Conservation (phyloP, 352 stramenopile species). For the Blastocystis sp. region DNA sequence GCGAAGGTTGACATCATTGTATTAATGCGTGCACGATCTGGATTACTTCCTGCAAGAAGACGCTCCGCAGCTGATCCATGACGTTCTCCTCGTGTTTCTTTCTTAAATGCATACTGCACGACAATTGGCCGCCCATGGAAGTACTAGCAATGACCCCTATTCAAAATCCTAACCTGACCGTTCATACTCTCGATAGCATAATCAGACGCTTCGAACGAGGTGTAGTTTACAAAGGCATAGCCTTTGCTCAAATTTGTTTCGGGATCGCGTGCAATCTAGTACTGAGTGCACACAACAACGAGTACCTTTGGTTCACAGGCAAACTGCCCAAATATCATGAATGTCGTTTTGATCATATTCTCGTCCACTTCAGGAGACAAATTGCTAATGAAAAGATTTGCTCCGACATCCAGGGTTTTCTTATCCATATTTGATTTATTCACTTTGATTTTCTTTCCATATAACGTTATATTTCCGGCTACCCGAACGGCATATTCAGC, state of each 20-base stretch:
- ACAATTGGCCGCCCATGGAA: slow-evolving; percentile 92
- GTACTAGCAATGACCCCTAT: slow-evolving; percentile 67
- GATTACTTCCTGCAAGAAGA: slow-evolving; percentile 75
- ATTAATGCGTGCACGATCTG: slow-evolving; percentile 70
- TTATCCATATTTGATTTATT: slow-evolving; percentile 90
- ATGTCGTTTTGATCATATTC: slow-evolving; percentile 98
- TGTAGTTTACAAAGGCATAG: slow-evolving; percentile 94
- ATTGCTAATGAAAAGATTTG: slow-evolving; percentile 95
- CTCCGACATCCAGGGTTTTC: slow-evolving; percentile 91
- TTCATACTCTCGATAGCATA: slow-evolving; percentile 99
- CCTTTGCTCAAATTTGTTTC: slow-evolving; percentile 84
- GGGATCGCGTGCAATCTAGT: slow-evolving; percentile 66
- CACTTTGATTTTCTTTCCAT: slow-evolving; percentile 85
- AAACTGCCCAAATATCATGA: slow-evolving; percentile 93
- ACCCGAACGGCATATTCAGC: slow-evolving; percentile 96
- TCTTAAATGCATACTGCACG: slow-evolving; percentile 98
- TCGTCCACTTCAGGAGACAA: slow-evolving; percentile 92
- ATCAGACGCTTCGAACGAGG: slow-evolving; percentile 92
- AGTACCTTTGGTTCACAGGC: slow-evolving; percentile 86
- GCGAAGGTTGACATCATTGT: slow-evolving; percentile 30
- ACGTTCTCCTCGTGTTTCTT: slow-evolving; percentile 83
- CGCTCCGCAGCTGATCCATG: slow-evolving; percentile 82
- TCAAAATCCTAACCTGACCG: slow-evolving; percentile 71
- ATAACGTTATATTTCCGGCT: slow-evolving; percentile 98
- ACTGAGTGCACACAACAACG: neutral